Conservation (phyloP, 208 protist species). For the Zelonia costaricensis region DNA sequence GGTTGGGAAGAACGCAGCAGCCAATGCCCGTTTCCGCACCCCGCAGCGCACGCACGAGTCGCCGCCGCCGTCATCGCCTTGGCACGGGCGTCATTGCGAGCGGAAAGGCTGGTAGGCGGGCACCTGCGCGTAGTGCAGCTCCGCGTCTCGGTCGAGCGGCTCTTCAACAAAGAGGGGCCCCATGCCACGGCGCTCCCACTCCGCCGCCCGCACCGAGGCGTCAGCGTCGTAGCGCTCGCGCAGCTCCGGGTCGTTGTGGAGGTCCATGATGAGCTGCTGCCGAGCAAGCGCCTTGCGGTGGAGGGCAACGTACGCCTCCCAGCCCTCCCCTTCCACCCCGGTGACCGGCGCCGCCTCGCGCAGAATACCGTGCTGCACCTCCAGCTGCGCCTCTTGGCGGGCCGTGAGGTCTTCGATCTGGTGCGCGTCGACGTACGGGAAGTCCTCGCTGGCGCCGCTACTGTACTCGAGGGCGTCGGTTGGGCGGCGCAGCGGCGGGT, state of each 20-base stretch:
- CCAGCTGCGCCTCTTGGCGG: constrained; percentile 34
- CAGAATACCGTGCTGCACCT: constrained; percentile 60
- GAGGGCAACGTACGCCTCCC: constrained; percentile 82
- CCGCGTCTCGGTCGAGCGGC: constrained; percentile 29
- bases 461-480: constrained; percentile 56
- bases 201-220: constrained; percentile 43
- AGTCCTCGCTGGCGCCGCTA: constrained; percentile 20
- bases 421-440: constrained; percentile 71
- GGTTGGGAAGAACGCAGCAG: no score
- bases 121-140: constrained; percentile 76
- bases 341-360: constrained; percentile 73
- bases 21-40: no score
- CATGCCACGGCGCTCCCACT: constrained; percentile 71
- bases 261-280: constrained; percentile 82
- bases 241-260: constrained; percentile 66
- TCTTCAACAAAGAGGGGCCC: constrained; percentile 50
- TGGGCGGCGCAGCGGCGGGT: constrained; percentile 58
- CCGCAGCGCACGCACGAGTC: background rate
- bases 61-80: background rate
- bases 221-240: constrained; percentile 54
- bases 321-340: constrained; percentile 84
- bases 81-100: constrained; percentile 39
- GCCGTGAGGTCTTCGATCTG: constrained; percentile 62
- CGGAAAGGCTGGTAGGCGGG: constrained; percentile 84
- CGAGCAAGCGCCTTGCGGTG: constrained; percentile 79